Percentiles rank a stretch among this genome's conserved stretches.
These are phyloP conservation scores for Colletotrichum somersetense DNA, from an alignment of 2,329 filamentous ascomycete species.

Conservation along the genomic window DNA sequence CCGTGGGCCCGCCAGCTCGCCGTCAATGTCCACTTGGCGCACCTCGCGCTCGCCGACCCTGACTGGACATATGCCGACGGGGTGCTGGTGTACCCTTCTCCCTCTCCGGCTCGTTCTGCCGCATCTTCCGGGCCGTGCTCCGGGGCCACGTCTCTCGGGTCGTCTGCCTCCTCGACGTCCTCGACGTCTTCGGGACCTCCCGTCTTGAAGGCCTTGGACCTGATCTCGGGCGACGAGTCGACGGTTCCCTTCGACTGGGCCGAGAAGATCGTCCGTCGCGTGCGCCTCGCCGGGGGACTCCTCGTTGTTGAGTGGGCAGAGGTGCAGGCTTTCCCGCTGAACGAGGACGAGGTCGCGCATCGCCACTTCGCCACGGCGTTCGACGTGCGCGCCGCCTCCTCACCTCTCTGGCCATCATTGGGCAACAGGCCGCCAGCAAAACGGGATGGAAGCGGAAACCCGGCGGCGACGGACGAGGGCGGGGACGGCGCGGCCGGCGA, in stretches of 20 bases:
- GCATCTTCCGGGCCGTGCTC: not conserved
- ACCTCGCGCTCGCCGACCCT: slow-evolving; percentile 61
- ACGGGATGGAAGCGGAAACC: not conserved
- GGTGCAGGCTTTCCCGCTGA: slow-evolving; percentile 61
- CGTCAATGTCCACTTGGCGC: slow-evolving; percentile 54
- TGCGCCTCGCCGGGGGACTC: slow-evolving; percentile 65
- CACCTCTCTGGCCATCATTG: not conserved
- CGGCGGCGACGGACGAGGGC: not conserved
- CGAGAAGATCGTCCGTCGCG: slow-evolving; percentile 65
- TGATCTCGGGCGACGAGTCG: slow-evolving; percentile 58
- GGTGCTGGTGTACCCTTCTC: slow-evolving; percentile 65
- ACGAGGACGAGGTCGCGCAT: slow-evolving; percentile 64
- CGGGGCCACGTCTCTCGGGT: not conserved
- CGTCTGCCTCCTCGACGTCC: not conserved
- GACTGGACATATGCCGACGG: slow-evolving; percentile 69
- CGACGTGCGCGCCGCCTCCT: slow-evolving; percentile 54
- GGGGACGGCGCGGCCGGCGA: not conserved
- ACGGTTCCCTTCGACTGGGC: slow-evolving; percentile 64
- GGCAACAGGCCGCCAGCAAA: not conserved
- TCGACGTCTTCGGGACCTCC: not conserved
- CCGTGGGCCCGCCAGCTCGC: slow-evolving; percentile 61
- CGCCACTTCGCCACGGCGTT: slow-evolving; percentile 72
- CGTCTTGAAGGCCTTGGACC: slow-evolving; percentile 62
- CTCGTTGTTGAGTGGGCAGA: slow-evolving; percentile 76
- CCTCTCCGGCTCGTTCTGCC: slow-evolving; percentile 18